A percentile compares a stretch with the other conserved stretches of the same genome.
Conservation (phyloP, 164 flowering plant genomes). For the Vitis rupestris region DNA sequence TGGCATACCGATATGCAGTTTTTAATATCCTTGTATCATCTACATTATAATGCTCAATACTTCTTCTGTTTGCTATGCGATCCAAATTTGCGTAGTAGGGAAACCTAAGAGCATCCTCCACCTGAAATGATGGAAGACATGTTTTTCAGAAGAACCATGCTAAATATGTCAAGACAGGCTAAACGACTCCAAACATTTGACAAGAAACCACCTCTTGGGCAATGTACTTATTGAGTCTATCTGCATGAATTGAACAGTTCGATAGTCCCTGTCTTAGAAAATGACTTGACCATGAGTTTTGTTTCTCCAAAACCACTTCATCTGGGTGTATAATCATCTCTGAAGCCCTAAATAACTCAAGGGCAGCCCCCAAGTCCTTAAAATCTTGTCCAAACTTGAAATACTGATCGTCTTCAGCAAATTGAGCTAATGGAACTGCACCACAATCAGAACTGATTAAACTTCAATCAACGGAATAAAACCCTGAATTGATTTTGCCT, state of each 20-base stretch:
- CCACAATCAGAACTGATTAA: conserved; percentile 1
- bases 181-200: neutral
- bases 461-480: neutral
- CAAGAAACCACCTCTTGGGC: conserved; percentile 41
- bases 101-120: conserved; percentile 43
- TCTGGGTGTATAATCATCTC: conserved; percentile 46
- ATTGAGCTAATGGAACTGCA: conserved; percentile 48
- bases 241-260: conserved; percentile 12
- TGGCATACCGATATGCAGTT: conserved; percentile 43
- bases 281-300: conserved; percentile 28
- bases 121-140: conserved; percentile 36
- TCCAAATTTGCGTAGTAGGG: conserved; percentile 43
- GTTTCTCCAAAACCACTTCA: conserved; percentile 39
- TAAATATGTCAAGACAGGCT: neutral
- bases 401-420: conserved; percentile 28
- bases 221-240: conserved; percentile 17
- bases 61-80: conserved; percentile 51
- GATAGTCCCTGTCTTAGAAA: conserved; percentile 31
- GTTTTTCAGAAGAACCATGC: neutral
- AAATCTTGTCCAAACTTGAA: conserved; percentile 32
- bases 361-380: conserved; percentile 31
- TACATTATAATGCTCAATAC: conserved; percentile 37
- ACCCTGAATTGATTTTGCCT: neutral
- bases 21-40: conserved; percentile 34
- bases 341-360: conserved; percentile 67